These are phyloP conservation scores for Claviceps africana DNA, from an alignment of 2,329 filamentous ascomycete genomes.

Conservation along the genomic window DNA sequence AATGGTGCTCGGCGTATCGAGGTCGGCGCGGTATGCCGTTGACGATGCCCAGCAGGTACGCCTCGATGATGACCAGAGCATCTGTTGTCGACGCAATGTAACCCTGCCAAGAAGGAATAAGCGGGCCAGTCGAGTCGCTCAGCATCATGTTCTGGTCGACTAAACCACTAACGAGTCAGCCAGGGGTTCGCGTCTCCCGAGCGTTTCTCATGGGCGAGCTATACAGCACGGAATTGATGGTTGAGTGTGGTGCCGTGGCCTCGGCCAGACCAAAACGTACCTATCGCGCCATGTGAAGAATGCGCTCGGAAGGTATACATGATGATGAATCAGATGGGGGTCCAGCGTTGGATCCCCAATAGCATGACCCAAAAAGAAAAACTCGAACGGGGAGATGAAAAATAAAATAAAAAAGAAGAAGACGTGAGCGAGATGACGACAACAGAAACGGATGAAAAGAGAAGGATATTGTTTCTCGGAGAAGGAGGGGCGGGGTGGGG, in stretches of 20 bases:
- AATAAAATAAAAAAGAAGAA: not conserved
- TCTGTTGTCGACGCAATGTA: slow-evolving; percentile 54
- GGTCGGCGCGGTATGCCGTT: slow-evolving; percentile 67
- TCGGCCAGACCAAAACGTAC: not conserved
- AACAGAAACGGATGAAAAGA: not conserved
- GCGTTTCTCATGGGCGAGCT: not conserved
- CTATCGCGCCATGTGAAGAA: not conserved
- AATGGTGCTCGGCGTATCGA: slow-evolving; percentile 64
- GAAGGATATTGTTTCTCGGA: not conserved
- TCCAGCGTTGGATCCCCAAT: not conserved
- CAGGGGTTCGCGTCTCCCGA: not conserved
- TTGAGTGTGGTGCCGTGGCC: not conserved
- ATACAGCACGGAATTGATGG: not conserved
- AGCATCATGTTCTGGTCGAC: not conserved
- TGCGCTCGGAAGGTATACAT: slow-evolving; percentile 3
- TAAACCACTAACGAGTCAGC: not conserved
- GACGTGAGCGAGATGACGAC: too few species aligned
- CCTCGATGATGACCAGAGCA: slow-evolving; percentile 67
- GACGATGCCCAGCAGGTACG: slow-evolving; percentile 55
- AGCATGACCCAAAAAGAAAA: not conserved
- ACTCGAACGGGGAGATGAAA: not conserved
- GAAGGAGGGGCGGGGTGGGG: too few species aligned
- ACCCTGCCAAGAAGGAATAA: slow-evolving; percentile 52
- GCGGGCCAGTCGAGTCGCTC: slow-evolving; percentile 12
- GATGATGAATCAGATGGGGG: not conserved